Evolutionary conservation across 2,329 filamentous ascomycete species (phyloP), one percentile per base, ranked within the genome.

Genomic region (Diaporthe destruens): DNA sequence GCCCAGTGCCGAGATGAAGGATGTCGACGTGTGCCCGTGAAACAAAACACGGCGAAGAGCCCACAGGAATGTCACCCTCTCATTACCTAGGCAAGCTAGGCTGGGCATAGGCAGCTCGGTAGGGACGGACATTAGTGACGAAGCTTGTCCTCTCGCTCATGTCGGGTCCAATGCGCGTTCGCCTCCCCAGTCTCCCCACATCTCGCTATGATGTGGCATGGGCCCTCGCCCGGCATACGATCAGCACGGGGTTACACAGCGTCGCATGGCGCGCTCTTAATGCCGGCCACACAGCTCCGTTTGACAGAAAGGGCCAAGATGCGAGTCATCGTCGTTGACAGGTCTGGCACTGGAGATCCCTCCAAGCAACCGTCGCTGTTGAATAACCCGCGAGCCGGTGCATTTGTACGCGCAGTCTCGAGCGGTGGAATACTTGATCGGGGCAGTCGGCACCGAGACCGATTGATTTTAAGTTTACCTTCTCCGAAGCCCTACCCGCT

Each of bases 1-100:
- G 47, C 23, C 36, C 61, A 66, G 47, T 53, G 61, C 61, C 61
- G 61, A 66, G 61, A 66, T 66, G 61, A 66, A 66, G 61, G 61
- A 39, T n/a, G 32, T 20, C 32, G 23, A 66, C 61, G 23, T 66
- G n/a, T 25, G 47, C 12, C 61, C 29, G 32, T 66, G 61, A 66
- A 66, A 66, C 61, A 16, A 66, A 66, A 66, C 61, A 66, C 32
- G 61, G 61, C 32, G 4, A 8, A 32, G 32, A 53, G 32, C 61
- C 61, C 61, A 66, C 61, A n/a, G 3, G 16, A 20, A 66, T 53
- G 44, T 12, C 61, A 66, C 61, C 61, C 61, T 65, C 9, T 65
- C 42, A 51, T 65, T 65, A n/a, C n/a, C n/a, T n/a, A n/a, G n/a
- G n/a, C n/a, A n/a, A n/a, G n/a, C n/a, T n/a, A n/a, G n/a, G n/a